Percentiles rank a stretch among this genome's conserved stretches.
Conservation (phyloP, 2,329 filamentous ascomycete species). For the Pseudopyricularia javanii region DNA sequence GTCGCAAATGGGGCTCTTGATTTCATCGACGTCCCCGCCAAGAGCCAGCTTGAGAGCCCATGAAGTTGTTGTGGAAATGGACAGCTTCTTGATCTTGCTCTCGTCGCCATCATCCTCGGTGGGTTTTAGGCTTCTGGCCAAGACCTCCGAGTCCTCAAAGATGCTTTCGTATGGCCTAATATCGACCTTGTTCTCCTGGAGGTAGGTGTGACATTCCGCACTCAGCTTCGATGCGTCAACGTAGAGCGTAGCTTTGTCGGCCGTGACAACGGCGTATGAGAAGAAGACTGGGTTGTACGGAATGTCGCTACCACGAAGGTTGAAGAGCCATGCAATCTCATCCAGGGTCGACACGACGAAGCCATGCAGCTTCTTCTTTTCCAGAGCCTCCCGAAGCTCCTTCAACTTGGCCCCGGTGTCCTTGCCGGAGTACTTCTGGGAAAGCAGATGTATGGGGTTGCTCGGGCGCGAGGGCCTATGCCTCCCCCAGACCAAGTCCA, state of each 20-base stretch:
- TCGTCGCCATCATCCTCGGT: conserved; percentile 14
- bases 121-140: conserved; percentile 30
- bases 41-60: conserved; percentile 85
- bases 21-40: conserved; percentile 81
- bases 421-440: conserved; percentile 67
- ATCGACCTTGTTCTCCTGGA: conserved; percentile 55
- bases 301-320: conserved; percentile 87
- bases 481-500: conserved; percentile 81
- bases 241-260: conserved; percentile 66
- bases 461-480: conserved; percentile 62
- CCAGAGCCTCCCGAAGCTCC: conserved; percentile 79
- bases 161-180: conserved; percentile 76
- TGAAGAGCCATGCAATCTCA: conserved; percentile 98
- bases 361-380: conserved; percentile 77
- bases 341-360: conserved; percentile 93
- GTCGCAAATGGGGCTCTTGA: conserved; percentile 76
- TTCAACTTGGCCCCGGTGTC: conserved; percentile 69
- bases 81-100: conserved; percentile 46
- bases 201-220: conserved; percentile 53
- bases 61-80: conserved; percentile 79
- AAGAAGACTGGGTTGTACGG: conserved; percentile 98
- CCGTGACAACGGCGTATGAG: conserved; percentile 83
- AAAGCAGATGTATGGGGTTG: conserved; percentile 63
- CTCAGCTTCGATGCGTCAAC: conserved; percentile 70
- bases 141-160: conserved; percentile 60